Conservation (phyloP, 371 early-diverging fungal genomes). For the Blyttiomyces sp. region DNA sequence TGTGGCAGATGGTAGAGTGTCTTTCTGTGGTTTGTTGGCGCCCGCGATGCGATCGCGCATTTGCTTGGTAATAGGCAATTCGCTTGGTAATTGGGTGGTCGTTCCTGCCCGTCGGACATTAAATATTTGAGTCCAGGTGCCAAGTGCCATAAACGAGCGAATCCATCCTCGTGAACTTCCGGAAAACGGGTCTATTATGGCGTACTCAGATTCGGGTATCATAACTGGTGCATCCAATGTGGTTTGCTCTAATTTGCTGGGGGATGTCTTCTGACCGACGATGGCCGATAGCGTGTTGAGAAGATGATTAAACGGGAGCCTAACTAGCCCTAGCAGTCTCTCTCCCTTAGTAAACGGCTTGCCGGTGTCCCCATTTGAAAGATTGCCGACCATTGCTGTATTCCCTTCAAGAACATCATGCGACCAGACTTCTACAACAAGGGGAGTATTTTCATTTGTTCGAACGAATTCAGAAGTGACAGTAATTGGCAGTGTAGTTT, state of each 20-base stretch:
- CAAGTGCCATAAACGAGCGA: constrained; percentile 26
- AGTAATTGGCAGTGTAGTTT: constrained; percentile 33
- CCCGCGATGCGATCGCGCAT: too few relatives aligned
- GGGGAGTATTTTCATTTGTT: constrained; percentile 10
- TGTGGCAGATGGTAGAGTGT: too few relatives aligned
- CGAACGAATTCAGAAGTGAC: constrained; percentile 20
- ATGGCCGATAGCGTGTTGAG: constrained; percentile 12
- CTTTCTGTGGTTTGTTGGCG: too few relatives aligned
- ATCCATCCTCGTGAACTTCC: constrained; percentile 39
- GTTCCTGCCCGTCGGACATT: background rate
- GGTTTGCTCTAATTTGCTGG: background rate
- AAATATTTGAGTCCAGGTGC: constrained; percentile 35
- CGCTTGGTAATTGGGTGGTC: too few relatives aligned
- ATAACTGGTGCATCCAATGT: constrained; percentile 22
- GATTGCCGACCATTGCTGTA: background rate
- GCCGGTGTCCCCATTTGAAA: background rate
- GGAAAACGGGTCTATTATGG: constrained; percentile 36
- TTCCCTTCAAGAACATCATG: background rate
- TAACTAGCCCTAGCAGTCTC: constrained; percentile 29
- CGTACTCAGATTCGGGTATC: constrained; percentile 42
- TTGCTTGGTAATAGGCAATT: too few relatives aligned
- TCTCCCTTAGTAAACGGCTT: background rate
- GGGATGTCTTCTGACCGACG: background rate
- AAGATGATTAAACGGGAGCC: constrained; percentile 29
- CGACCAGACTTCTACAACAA: constrained; percentile 39